These are phyloP conservation scores for Zygosaccharomyces gambellarensis DNA, from an alignment of 805 yeast genomes.

Conservation along the genomic window DNA sequence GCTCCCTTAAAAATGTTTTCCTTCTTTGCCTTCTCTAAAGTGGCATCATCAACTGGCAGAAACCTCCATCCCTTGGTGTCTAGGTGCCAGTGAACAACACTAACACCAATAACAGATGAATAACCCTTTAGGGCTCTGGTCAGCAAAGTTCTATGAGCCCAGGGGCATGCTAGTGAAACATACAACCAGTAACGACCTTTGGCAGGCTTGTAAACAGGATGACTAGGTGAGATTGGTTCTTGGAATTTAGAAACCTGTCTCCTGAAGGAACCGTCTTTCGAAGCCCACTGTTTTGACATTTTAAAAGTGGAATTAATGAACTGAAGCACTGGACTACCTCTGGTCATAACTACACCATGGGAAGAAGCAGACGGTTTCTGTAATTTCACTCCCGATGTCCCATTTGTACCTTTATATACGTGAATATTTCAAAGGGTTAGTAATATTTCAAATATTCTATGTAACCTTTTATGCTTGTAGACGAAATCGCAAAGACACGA, in stretches of 20 bases:
- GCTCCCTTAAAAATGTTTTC: conserved; percentile 10
- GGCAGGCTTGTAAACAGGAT: conserved; percentile 67
- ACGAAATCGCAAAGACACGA: background rate
- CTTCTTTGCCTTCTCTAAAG: conserved; percentile 9
- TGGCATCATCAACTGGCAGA: conserved; percentile 13
- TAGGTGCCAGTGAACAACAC: conserved; percentile 90
- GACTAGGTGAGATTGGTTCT: conserved; percentile 55
- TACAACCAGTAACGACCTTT: conserved; percentile 78
- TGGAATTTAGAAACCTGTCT: conserved; percentile 58
- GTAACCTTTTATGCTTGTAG: background rate
- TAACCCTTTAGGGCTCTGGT: conserved; percentile 71
- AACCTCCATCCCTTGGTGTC: conserved; percentile 89
- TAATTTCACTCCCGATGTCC: background rate
- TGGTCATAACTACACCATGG: background rate
- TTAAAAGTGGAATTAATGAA: background rate
- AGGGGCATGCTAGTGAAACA: conserved; percentile 88
- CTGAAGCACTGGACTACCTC: background rate
- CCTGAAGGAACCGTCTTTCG: conserved; percentile 49
- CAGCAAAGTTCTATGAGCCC: conserved; percentile 85
- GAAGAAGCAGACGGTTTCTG: background rate
- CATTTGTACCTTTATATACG: background rate
- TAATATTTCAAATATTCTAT: background rate
- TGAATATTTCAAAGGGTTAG: background rate
- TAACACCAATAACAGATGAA: conserved; percentile 51
- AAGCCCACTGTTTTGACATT: conserved; percentile 31